Evolutionary conservation across 345 rosid genomes (phyloP), one percentile per base, ranked within the genome.

Genomic region (Arabis hirsuta): DNA sequence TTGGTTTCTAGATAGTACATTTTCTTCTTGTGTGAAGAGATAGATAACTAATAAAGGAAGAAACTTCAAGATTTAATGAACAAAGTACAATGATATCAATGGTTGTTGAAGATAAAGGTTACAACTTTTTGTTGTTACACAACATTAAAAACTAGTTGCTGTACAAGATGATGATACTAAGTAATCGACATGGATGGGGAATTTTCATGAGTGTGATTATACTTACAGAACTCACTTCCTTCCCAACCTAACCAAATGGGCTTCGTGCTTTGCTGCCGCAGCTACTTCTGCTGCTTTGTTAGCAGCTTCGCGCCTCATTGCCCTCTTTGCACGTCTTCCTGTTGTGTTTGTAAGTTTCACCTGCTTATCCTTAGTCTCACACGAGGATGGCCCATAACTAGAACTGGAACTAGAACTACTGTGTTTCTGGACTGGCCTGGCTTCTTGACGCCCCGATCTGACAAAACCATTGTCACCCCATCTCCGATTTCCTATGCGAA

Each of bases 381-480:
- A 75, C 1, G 92, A 86, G 6, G 72, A 69, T 51, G 73, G 44
- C 20, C 71, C 77, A 9, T 51, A 65, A 27, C 71, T 47, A 11
- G 76, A 62, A 32, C 62, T 32, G 1, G 76, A 62, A 54, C 48
- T 45, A n/a, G 70, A 53, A 34, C 71, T 50, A 16, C 12, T 73
- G 72, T 56, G 12, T 56, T 48, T 90, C 80, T 12, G 90, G 51
- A 81, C 85, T 7, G 96, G 98, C 71, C 94, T 86, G 12, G 94
- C 98, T 87, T 95, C 96, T 73, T 82, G 96, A 38, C 88, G 93
- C 24, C 98, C 99, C 1, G 87, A 84, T 72, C 96, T 85, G 36
- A 95, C 98, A 58, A 81, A 91, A 38, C 98, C 98, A 62, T 85
- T 91, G 72, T 86, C 92, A 36, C 99, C 99, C 98, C 96, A 91